Evolutionary conservation across 805 yeast genomes (phyloP), one percentile per base, ranked within the genome.

Genomic region (Cyberlindnera americana): DNA sequence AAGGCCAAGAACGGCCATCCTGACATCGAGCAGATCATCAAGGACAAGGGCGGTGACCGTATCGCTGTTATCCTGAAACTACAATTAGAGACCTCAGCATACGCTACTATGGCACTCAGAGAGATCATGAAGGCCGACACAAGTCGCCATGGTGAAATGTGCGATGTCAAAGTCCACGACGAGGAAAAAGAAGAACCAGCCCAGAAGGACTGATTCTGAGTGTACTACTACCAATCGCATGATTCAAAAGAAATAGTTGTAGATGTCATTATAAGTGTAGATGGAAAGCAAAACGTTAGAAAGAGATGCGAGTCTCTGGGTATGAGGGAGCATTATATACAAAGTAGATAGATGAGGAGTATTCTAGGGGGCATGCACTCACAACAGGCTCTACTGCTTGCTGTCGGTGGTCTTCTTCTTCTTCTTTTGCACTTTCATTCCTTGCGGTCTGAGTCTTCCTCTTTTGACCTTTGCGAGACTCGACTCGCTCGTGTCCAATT

Each of bases 81-180:
- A 72, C 83, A 79, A 54, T 69, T 93, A 43, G 91, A 89, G 5
- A 80, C 85, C 3, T 83, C 96, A 25, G 81, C 95, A 6, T 93
- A 93, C 61, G 99, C 99, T 2, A 93, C 99, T 0, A 95, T 93
- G 99, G 95, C 96, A 1, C 64, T 93, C 36, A 76, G 99, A 57
- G 98, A 93, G 60, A 76, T 87, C 36, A 79, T 90, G 85, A 83
- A 80, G 58, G 73, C 77, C 23, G 91, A 83, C 49, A 82, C 90
- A 3, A 70, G 80, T 19, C 70, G 75, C 52, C 67, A 72, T 46
- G 72, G 74, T 45, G 75, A 70, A 30, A 61, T 66, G 62, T 69
- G 73, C 45, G 66, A 66, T 46, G 72, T 69, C 8, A 62, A 54
- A 42, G 45, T 52, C 4, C 37, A 38, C 29, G 38, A 42, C 27